phyloP scores from a whole-genome alignment of 2,329 filamentous ascomycete species.

The Aspergillus sergii region DNA sequence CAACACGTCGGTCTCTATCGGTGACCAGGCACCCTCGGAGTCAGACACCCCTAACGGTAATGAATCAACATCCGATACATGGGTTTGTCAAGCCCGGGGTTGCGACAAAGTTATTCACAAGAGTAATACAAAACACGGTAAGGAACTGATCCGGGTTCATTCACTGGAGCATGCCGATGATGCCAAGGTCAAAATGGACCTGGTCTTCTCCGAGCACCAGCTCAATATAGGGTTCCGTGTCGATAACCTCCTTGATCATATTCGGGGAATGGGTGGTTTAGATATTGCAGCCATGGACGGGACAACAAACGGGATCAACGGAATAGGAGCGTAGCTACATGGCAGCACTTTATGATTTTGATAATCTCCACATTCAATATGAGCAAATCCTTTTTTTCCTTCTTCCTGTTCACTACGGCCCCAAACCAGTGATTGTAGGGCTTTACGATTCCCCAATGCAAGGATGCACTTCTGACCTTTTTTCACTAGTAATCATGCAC shows the following conservation, averaged over 20 bases:
- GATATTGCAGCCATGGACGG: conserved; percentile 22
- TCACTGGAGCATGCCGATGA: conserved; percentile 38
- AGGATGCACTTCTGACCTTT: background rate
- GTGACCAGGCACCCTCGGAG: conserved; percentile 16
- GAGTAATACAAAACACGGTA: conserved; percentile 34
- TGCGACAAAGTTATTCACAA: conserved; percentile 37
- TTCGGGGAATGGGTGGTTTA: conserved; percentile 30
- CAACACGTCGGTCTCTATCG: conserved; percentile 21
- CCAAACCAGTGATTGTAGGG: background rate
- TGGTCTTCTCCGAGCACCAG: conserved; percentile 39
- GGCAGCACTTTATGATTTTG: background rate
- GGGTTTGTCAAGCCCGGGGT: conserved; percentile 35
- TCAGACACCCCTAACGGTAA: conserved; percentile 13
- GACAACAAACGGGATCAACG: conserved; percentile 11
- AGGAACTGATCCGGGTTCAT: conserved; percentile 37
- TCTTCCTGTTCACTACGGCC: background rate
- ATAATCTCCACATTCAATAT: conserved; percentile 6
- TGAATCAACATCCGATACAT: conserved; percentile 32
- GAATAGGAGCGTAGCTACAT: conserved; percentile 1
- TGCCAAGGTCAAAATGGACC: conserved; percentile 37
- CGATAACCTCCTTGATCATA: conserved; percentile 36
- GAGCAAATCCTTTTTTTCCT: background rate
- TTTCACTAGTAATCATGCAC: background rate
- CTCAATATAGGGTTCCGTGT: conserved; percentile 37
- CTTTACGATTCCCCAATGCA: background rate